Conservation (phyloP, 2,329 filamentous ascomycete genomes). For the Cercospora nicotianae region DNA sequence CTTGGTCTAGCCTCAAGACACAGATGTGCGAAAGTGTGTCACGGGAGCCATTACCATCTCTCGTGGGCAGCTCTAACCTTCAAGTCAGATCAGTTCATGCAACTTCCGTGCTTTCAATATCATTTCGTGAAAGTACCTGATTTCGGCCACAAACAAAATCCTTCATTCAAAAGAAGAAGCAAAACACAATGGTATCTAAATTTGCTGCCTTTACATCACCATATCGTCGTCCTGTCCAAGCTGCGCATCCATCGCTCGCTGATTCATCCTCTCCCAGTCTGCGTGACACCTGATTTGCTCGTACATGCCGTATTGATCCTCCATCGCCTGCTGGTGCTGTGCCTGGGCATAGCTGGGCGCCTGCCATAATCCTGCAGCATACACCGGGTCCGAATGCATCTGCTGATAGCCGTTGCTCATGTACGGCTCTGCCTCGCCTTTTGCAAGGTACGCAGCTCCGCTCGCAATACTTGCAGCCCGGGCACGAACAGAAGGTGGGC, state of each 20-base stretch:
- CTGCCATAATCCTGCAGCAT: constrained; percentile 49
- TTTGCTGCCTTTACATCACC: constrained; percentile 28
- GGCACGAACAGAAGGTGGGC: constrained; percentile 33
- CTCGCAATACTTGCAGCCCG: constrained; percentile 34
- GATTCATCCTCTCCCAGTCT: constrained; percentile 43
- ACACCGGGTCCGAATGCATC: constrained; percentile 64
- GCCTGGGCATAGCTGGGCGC: constrained; percentile 36
- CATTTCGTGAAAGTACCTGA: not conserved
- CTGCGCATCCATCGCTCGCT: constrained; percentile 25
- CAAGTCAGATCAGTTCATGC: no score
- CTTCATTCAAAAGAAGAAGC: not conserved
- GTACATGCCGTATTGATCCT: constrained; percentile 66
- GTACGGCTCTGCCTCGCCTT: constrained; percentile 68
- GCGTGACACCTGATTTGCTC: constrained; percentile 56
- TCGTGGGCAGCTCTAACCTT: no score
- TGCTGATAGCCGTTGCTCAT: constrained; percentile 79
- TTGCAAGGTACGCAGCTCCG: constrained; percentile 18
- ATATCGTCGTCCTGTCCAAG: constrained; percentile 35
- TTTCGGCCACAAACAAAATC: not conserved
- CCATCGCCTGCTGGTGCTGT: constrained; percentile 55
- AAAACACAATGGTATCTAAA: not conserved
- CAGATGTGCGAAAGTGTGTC: no score
- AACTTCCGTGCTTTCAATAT: no score
- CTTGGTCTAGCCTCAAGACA: no score
- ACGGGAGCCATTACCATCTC: no score